These are phyloP conservation scores for Calycina herbarum DNA, from an alignment of 2,329 filamentous ascomycete genomes.

Conservation along the genomic window DNA sequence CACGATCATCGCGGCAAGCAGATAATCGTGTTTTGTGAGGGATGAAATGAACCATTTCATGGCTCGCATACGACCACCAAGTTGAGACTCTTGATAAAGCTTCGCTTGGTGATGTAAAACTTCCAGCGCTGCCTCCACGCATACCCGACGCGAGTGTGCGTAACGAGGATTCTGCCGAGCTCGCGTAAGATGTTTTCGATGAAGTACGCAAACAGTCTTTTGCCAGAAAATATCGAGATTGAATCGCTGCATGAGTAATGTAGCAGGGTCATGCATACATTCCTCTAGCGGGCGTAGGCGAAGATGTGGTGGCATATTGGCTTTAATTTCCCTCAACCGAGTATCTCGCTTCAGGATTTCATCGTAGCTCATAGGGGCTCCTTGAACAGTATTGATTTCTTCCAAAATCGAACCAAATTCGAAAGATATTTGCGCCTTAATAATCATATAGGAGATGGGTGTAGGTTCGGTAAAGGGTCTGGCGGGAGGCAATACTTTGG, in stretches of 20 bases:
- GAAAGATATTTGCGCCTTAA: slow-evolving; percentile 61
- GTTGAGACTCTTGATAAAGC: slow-evolving; percentile 72
- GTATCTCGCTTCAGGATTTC: slow-evolving; percentile 63
- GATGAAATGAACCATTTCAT: slow-evolving; percentile 79
- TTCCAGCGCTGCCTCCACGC: slow-evolving; percentile 83
- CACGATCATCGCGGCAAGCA: slow-evolving; percentile 82
- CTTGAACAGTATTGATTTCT: slow-evolving; percentile 53
- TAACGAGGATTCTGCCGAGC: slow-evolving; percentile 80
- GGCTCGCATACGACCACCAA: slow-evolving; percentile 68
- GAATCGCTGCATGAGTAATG: slow-evolving; percentile 81
- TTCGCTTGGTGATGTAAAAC: slow-evolving; percentile 76
- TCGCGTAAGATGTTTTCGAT: slow-evolving; percentile 80
- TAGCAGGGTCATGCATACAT: slow-evolving; percentile 74
- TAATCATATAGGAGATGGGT: slow-evolving; percentile 76
- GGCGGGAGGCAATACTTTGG: slow-evolving; percentile 65
- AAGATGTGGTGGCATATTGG: slow-evolving; percentile 77
- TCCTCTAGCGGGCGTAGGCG: slow-evolving; percentile 74
- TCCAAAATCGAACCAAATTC: slow-evolving; percentile 74
- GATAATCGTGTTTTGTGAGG: slow-evolving; percentile 79
- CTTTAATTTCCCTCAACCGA: slow-evolving; percentile 59
- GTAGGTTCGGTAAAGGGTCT: slow-evolving; percentile 70
- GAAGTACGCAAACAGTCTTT: slow-evolving; percentile 85
- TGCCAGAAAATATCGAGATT: slow-evolving; percentile 83
- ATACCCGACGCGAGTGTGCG: slow-evolving; percentile 77
- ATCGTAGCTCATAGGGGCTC: slow-evolving; percentile 59